These are phyloP conservation scores for Ceratobasidium sp. DNA, from an alignment of 1,284 basidiomycete species.

Conservation along the genomic window DNA sequence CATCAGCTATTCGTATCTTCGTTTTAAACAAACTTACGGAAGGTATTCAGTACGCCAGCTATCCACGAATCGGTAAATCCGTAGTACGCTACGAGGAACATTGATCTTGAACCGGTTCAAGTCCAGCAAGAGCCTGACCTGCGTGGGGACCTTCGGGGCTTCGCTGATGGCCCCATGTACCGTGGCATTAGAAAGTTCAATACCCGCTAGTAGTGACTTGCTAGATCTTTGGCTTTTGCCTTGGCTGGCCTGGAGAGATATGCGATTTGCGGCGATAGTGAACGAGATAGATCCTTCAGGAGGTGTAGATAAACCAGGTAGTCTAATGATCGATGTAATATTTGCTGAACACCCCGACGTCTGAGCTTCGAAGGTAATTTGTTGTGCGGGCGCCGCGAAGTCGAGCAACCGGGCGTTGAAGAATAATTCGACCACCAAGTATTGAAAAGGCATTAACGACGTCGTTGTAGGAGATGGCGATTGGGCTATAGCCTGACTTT, in stretches of 20 bases:
- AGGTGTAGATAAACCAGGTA: constrained; percentile 4
- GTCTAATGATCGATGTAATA: not conserved
- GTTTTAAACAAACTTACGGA: constrained; percentile 54
- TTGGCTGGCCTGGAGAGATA: constrained; percentile 21
- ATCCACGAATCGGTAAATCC: constrained; percentile 77
- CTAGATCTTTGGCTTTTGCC: constrained; percentile 13
- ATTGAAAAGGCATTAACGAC: constrained; percentile 5
- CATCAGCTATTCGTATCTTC: too few relatives aligned
- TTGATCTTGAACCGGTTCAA: constrained; percentile 42
- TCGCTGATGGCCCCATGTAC: constrained; percentile 26
- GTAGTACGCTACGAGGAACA: constrained; percentile 81
- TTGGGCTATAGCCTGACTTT: not conserved
- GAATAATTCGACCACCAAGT: constrained; percentile 31
- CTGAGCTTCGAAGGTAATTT: constrained; percentile 42
- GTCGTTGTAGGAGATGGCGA: not conserved
- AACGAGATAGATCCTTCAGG: constrained; percentile 23
- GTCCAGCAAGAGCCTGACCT: constrained; percentile 13
- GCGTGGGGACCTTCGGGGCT: constrained; percentile 1
- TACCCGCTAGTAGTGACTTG: constrained; percentile 23
- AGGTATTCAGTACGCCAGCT: constrained; percentile 83
- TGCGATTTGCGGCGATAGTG: not conserved
- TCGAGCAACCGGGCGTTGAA: constrained; percentile 11
- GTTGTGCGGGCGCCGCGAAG: constrained; percentile 41
- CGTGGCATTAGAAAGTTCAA: constrained; percentile 26
- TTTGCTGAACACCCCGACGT: constrained; percentile 27